Base-by-base conservation (phyloP, 306 rosid genomes). In the Vigna angularis region DNA sequence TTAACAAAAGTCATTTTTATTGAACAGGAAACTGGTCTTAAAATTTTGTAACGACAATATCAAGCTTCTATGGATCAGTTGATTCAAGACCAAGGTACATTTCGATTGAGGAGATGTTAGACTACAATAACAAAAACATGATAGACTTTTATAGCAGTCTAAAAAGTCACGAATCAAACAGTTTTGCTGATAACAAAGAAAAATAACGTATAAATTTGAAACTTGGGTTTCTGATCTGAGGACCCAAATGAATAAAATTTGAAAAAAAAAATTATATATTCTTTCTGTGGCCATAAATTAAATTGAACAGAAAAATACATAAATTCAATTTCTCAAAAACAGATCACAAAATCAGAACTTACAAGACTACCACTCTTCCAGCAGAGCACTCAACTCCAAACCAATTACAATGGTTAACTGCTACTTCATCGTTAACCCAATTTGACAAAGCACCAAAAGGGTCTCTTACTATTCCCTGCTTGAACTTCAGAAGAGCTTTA, bases 321-420 rank as follows among this genome's bases (percentile, higher is more conserved):
- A 17, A 13, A 53, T 49, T 10, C 10, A 61, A 17, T 28, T 70
- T 68, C 74, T 18, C 22, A 69, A 67, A 32, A 63, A 32, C 22
- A 73, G 58, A 70, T 55, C n/a, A 71, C 14, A 52, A 51, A 79
- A 82, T 53, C 30, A 83, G 81, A 50, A 87, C 98, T 89, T 75
- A 94, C 98, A 94, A 82, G 63, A 57, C 79, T 13, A 92, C 89
- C 18, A 94, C 98, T 78, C 77, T 81, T 75, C 90, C 93, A 69
- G 88, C 86, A 9, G 93, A 89, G 70, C 98, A 94, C 76, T 88
- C 96, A 80, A 94, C 89, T 53, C 98, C 98, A 28, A 75, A 83
- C 98, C 98, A 94, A 24, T 84, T 85, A 85, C 97, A 94, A 2
- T 91, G 91, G 78, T 78, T 84, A 79, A 71, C 50, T 62, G 36